phyloP scores from a whole-genome alignment of 2,329 filamentous ascomycete species.

The Bipolaris gigantea region DNA sequence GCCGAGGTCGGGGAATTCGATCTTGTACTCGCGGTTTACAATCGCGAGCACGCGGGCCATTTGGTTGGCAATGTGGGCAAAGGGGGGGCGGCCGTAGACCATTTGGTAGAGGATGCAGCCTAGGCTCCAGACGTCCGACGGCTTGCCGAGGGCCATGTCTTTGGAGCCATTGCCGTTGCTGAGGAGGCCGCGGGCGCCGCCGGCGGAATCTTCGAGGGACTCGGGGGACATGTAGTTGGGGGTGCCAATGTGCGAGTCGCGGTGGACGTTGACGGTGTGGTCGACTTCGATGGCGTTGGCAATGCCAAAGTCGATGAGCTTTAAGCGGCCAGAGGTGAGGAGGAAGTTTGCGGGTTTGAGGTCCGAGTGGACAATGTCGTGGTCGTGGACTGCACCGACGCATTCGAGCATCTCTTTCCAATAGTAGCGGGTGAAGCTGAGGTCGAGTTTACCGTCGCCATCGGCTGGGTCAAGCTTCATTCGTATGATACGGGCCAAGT shows the following conservation, averaged over 20 bases:
- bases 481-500: slow-evolving; percentile 83
- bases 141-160: slow-evolving; percentile 93
- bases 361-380: slow-evolving; percentile 95
- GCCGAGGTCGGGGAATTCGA: slow-evolving; percentile 71
- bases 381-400: slow-evolving; percentile 81
- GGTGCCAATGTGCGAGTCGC: slow-evolving; percentile 91
- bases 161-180: slow-evolving; percentile 54
- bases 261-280: slow-evolving; percentile 95
- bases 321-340: slow-evolving; percentile 83
- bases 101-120: slow-evolving; percentile 98
- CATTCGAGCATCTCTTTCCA: slow-evolving; percentile 99
- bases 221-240: slow-evolving; percentile 99
- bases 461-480: slow-evolving; percentile 62
- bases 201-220: slow-evolving; percentile 85
- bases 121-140: slow-evolving; percentile 92
- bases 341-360: slow-evolving; percentile 98
- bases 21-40: slow-evolving; percentile 73
- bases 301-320: slow-evolving; percentile 98
- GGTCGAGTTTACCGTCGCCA: slow-evolving; percentile 65
- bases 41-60: slow-evolving; percentile 86
- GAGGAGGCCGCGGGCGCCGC: slow-evolving; percentile 50
- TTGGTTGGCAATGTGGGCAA: slow-evolving; percentile 86
- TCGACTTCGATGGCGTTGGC: slow-evolving; percentile 95
- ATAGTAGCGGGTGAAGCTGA: slow-evolving; percentile 92
- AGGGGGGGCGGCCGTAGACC: slow-evolving; percentile 95